Percentiles rank a stretch among this genome's conserved stretches.
Evolutionary conservation across 2,329 filamentous ascomycete genomes (phyloP).

Genomic region (Raffaelea arxii): DNA sequence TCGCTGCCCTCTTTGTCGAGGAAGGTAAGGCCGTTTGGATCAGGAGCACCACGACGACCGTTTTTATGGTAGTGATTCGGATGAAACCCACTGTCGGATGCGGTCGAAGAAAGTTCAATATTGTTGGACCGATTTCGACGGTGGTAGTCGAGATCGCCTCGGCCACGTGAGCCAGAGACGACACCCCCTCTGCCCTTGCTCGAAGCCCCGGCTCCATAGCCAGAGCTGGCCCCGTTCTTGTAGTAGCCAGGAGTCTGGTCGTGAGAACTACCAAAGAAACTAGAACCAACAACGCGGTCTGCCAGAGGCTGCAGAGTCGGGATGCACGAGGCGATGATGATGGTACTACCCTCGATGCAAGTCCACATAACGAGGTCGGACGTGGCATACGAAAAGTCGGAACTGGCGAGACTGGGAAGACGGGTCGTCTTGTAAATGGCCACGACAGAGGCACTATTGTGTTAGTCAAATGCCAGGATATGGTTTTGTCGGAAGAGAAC

Average conservation of each 20-base stretch:
- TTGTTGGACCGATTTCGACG: not conserved
- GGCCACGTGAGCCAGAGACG: too few relatives aligned
- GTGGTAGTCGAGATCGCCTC: too few relatives aligned
- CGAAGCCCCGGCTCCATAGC: not conserved
- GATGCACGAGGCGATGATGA: slow-evolving; percentile 25
- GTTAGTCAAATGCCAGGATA: not conserved
- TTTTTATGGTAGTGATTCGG: not conserved
- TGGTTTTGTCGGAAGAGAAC: slow-evolving; percentile 5
- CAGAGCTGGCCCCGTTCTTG: not conserved
- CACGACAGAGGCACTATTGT: slow-evolving; percentile 15
- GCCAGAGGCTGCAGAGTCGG: slow-evolving; percentile 23
- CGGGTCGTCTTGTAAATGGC: slow-evolving; percentile 22
- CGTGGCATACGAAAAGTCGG: slow-evolving; percentile 18
- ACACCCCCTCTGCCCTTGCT: too few relatives aligned
- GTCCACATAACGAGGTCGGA: not conserved
- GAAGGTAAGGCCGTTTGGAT: slow-evolving; percentile 3
- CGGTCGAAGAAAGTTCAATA: not conserved
- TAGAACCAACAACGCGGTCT: slow-evolving; percentile 13
- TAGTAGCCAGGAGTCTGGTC: slow-evolving; percentile 3
- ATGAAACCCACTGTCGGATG: too few relatives aligned
- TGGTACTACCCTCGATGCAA: slow-evolving; percentile 21
- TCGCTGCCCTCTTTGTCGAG: slow-evolving; percentile 4
- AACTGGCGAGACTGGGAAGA: slow-evolving; percentile 15
- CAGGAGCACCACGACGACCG: not conserved
- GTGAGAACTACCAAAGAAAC: slow-evolving; percentile 8